phyloP scores from a whole-genome alignment of 2,329 filamentous ascomycete genomes.

The Claviceps cyperi region DNA sequence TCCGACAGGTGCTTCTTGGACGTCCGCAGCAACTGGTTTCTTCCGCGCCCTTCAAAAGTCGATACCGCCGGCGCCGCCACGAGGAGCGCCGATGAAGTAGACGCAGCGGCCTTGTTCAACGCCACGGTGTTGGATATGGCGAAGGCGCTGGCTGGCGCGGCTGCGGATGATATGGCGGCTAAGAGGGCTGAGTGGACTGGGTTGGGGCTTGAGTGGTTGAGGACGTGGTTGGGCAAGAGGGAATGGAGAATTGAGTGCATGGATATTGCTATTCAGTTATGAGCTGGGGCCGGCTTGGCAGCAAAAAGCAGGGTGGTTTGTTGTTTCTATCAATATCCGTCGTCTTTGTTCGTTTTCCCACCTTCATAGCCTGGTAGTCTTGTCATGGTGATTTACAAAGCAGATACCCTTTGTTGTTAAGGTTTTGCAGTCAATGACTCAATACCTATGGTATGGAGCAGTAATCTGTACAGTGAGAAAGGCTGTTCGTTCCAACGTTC shows the following conservation, averaged over 20 bases:
- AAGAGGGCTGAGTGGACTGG: constrained; percentile 55
- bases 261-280: constrained; percentile 67
- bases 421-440: too few species aligned
- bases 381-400: too few species aligned
- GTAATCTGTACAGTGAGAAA: too few species aligned
- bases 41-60: constrained; percentile 46
- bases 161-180: constrained; percentile 45
- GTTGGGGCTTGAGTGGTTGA: constrained; percentile 72
- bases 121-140: constrained; percentile 38
- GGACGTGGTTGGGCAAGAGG: constrained; percentile 63
- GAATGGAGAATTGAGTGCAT: constrained; percentile 89
- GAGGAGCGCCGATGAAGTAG: constrained; percentile 12
- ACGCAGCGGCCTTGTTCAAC: constrained; percentile 21
- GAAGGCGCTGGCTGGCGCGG: constrained; percentile 50
- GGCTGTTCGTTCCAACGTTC: too few species aligned
- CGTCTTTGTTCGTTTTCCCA: too few species aligned
- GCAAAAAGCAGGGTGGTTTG: not conserved
- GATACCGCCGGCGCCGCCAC: constrained; percentile 8
- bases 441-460: too few species aligned
- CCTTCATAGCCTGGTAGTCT: too few species aligned
- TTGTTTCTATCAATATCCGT: not conserved
- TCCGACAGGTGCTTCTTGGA: constrained; percentile 87
- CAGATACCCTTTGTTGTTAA: too few species aligned
- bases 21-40: constrained; percentile 84
- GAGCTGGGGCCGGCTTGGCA: not conserved